Base-by-base conservation (phyloP, 768 basidiomycete species). In the Phallus indusiatus region DNA sequence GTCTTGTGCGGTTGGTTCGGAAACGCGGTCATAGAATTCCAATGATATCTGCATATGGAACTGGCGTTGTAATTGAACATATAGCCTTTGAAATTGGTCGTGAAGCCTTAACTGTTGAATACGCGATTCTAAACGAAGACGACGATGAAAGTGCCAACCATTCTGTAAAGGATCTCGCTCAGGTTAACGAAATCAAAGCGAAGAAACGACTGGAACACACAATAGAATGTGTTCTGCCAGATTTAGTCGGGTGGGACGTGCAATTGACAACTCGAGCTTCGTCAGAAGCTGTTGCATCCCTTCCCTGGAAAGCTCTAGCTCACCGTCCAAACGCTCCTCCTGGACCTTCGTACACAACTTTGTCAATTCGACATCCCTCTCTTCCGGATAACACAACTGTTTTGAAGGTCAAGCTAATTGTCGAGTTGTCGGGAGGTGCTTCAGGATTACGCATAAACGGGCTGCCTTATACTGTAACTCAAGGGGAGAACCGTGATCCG, bases 401-500 rank as follows among this genome's bases (percentile, higher is more conserved):
- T 3, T 77, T 94, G 59, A 90, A 92, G 73, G 88, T 93, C 57
- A 81, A 80, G 58, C 73, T 93, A 22, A 79, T 83, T 18, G 81
- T 96, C 63, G 94, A 96, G 69, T 78, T 86, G 8, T 90, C 93
- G 54, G 75, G 87, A 48, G 78, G 85, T 1, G 84, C 85, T 4
- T 82, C 81, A 63, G 88, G 87, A 42, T 75, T 97, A 8, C 79
- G 94, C 48, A 76, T 99, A 47, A 98, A 99, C 65, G 94, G 94
- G 1, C 74, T 91, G 14, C 83, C 85, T 4, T 86, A 88, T 64
- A 69, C 76, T 7, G 79, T 92, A 61, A 77, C 83, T 60, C 76
- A 80, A 47, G 66, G 82, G 10, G 85, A 90, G 66, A 82, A 84
- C 56, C 79, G 86, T 33, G 82, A 89, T 69, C 83, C 84, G 1